A percentile compares a stretch with the other conserved stretches of the same genome.
Conservation (phyloP, 768 basidiomycete species). For the Coprinellus micaceus region DNA sequence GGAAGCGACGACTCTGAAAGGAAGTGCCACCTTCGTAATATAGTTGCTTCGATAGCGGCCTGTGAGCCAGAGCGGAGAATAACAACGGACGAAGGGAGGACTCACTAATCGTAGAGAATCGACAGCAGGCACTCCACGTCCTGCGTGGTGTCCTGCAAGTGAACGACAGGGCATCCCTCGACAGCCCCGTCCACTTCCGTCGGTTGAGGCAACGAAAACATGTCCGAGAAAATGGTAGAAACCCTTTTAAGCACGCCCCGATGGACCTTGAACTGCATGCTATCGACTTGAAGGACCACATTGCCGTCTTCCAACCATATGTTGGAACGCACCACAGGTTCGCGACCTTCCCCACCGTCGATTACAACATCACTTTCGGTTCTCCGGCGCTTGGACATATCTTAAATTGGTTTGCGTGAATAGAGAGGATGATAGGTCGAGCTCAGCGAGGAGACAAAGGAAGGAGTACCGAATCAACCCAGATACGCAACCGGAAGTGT, state of each 20-base stretch:
- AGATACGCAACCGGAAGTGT: no score
- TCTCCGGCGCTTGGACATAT: no score
- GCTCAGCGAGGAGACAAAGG: no score
- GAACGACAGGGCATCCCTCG: conserved; percentile 2
- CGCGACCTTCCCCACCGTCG: no score
- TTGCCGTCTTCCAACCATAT: conserved; percentile 21
- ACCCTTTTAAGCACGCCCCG: conserved; percentile 13
- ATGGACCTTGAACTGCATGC: conserved; percentile 20
- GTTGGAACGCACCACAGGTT: not conserved
- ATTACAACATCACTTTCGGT: no score
- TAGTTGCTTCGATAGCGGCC: not conserved
- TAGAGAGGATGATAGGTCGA: no score
- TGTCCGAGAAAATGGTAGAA: conserved; percentile 20
- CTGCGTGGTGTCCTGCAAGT: not conserved
- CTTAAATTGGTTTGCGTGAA: no score
- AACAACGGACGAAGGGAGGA: not conserved
- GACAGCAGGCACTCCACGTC: not conserved
- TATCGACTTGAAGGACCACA: conserved; percentile 15
- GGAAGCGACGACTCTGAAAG: not conserved
- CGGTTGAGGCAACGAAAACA: conserved; percentile 19
- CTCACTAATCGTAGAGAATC: not conserved
- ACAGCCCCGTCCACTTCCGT: not conserved
- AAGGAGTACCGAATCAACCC: no score
- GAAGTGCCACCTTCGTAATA: not conserved
- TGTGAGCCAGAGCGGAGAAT: not conserved